Evolutionary conservation across 306 rosid genomes (phyloP).

Genomic region (Rosa chinensis): DNA sequence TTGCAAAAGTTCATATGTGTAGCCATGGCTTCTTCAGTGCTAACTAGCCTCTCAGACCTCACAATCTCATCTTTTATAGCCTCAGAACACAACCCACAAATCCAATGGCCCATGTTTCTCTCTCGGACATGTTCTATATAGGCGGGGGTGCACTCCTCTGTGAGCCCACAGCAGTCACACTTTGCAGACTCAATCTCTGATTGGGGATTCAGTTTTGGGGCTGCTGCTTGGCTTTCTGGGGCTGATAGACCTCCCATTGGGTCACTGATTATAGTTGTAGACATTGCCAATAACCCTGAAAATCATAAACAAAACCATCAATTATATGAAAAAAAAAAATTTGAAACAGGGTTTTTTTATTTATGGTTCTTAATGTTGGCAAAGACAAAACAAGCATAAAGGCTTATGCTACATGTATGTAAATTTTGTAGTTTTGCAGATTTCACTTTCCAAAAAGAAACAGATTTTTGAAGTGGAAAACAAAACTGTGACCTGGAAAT

Average conservation of each 20-base stretch:
- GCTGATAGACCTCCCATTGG: conserved; percentile 51
- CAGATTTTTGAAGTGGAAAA: conserved; percentile 2
- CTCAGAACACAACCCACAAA: conserved; percentile 89
- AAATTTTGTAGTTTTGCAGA: neutral
- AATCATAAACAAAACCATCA: neutral
- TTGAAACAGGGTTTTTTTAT: neutral
- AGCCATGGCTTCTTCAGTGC: conserved; percentile 84
- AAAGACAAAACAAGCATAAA: conserved; percentile 5
- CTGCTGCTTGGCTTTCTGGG: conserved; percentile 48
- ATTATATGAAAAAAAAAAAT: neutral
- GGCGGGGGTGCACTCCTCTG: conserved; percentile 88
- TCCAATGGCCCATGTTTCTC: conserved; percentile 72
- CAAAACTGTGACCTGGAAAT: neutral
- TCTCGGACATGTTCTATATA: conserved; percentile 75
- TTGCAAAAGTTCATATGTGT: conserved; percentile 77
- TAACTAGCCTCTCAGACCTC: conserved; percentile 63
- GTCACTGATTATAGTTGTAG: conserved; percentile 65
- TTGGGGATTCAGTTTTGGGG: conserved; percentile 38
- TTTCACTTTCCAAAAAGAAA: neutral
- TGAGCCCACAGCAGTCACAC: conserved; percentile 90
- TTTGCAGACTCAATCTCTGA: conserved; percentile 68
- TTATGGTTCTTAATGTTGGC: conserved; percentile 22
- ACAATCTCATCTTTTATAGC: conserved; percentile 83
- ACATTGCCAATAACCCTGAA: conserved; percentile 63
- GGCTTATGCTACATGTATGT: neutral